Evolutionary conservation across 2,329 filamentous ascomycete genomes (phyloP), one percentile per base, ranked within the genome.

Genomic region (Aspergillus fijiensis): DNA sequence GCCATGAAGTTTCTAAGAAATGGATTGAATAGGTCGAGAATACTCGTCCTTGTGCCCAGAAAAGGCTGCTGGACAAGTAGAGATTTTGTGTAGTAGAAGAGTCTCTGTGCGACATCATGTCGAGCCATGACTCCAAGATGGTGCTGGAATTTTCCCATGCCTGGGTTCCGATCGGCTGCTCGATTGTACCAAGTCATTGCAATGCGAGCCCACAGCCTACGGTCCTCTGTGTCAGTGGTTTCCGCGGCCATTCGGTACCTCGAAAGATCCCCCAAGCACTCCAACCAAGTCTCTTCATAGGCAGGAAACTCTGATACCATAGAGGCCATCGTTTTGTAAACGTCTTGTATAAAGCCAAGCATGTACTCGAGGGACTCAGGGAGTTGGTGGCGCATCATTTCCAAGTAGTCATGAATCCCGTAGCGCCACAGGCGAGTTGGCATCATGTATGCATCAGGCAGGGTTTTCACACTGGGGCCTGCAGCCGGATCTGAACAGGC

Each of bases 381-480:
- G 0, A 96, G 78, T 2, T 88, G 84, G 64, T 91, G 87, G 0
- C 91, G 82, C 0, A 96, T 74, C 0, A 96, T 73, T 65, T 96
- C 91, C 0, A 96, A 80, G 59, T 95, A 95, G 0, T 87, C 88
- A 70, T 96, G 92, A 3, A 98, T 97, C 0, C 91, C 94, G 67
- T 96, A 91, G 0, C 91, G 84, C 95, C 95, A 98, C 90, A 98
- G 95, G 0, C 94, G 81, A 0, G 91, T 92, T 0, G 94, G 93
- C 91, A 98, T 97, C 0, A 87, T 87, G 67, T 96, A 96, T 62
- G 95, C 95, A 0, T 84, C 83, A 0, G 92, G 89, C 0, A 97
- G 75, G 0, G 85, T 80, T 3, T 85, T 82, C 0, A 98, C 73
- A 0, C 88, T 85, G 0, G 82, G 81, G 25, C 84, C 90, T 0